Conservation (phyloP, 306 rosid genomes). For the Glycyrrhiza uralensis region DNA sequence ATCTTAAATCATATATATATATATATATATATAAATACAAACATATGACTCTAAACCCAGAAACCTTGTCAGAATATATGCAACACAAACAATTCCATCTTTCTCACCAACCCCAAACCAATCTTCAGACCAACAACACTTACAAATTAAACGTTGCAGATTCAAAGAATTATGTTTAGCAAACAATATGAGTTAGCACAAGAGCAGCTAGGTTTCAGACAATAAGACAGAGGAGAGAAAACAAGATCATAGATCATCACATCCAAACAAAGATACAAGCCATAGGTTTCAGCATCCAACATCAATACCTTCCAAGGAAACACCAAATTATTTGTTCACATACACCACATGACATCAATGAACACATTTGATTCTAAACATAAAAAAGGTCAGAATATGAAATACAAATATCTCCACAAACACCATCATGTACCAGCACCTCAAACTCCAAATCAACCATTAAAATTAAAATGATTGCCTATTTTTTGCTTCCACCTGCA, state of each 20-base stretch:
- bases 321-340: conserved; percentile 5
- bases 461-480: background rate
- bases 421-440: conserved; percentile 6
- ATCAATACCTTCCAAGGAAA: conserved; percentile 21
- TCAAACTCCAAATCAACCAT: background rate
- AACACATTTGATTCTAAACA: background rate
- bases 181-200: background rate
- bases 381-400: conserved; percentile 1
- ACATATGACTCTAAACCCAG: background rate
- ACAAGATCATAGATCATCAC: background rate
- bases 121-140: background rate
- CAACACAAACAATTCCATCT: background rate
- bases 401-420: conserved; percentile 13
- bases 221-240: background rate
- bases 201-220: background rate
- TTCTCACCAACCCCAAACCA: background rate
- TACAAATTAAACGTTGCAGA: background rate
- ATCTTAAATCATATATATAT: no score
- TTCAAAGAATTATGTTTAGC: background rate
- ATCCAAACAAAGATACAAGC: conserved; percentile 20
- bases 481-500: conserved; percentile 45
- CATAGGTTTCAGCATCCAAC: conserved; percentile 17
- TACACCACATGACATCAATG: background rate
- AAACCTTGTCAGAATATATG: background rate
- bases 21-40: no score